Conservation (phyloP, 192 early-diverging fungal genomes). For the Anaeromyces robustus region DNA sequence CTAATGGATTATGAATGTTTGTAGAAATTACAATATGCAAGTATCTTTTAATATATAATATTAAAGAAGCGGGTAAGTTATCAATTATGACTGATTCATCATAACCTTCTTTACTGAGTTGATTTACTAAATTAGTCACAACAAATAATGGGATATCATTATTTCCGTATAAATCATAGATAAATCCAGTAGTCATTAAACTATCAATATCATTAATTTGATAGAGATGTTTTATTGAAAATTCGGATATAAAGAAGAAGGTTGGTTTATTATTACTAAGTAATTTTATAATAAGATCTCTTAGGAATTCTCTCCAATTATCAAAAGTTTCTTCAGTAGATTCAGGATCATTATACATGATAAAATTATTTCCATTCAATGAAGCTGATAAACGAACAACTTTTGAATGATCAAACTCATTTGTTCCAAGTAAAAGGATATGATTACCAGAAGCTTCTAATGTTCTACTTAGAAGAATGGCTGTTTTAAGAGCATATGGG, state of each 20-base stretch:
- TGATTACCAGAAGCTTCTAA: background rate
- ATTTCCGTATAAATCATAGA: background rate
- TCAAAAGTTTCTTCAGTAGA: background rate
- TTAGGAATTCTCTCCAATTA: background rate
- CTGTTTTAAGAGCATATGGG: background rate
- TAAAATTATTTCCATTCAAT: background rate
- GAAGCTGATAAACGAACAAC: background rate
- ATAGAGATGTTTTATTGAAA: background rate
- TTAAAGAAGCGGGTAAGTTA: background rate
- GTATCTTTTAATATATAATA: background rate
- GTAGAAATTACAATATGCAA: background rate
- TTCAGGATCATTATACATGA: background rate
- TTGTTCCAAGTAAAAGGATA: background rate
- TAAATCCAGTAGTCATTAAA: background rate
- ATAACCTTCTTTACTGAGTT: background rate
- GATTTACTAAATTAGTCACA: background rate
- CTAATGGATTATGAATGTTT: background rate
- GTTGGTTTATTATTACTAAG: background rate
- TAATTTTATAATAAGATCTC: background rate
- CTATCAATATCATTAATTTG: background rate
- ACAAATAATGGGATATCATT: background rate
- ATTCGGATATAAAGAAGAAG: background rate
- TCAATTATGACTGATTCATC: background rate
- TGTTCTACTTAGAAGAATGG: background rate
- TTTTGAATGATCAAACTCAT: background rate